Base-by-base conservation (phyloP, 163 green algal genomes). In the Coccomyxa subellipsoidea region DNA sequence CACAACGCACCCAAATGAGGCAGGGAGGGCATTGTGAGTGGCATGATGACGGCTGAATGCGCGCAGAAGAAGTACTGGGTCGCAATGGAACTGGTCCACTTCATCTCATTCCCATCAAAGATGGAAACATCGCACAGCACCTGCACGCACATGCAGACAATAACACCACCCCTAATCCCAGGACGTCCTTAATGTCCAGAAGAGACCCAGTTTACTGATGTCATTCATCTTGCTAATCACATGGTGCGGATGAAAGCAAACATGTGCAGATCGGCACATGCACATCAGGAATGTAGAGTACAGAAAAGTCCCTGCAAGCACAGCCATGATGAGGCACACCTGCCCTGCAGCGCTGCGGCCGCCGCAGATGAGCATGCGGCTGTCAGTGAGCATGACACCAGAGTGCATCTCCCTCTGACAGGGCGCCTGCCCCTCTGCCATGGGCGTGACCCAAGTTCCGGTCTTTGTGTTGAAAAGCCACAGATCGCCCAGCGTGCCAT, bases 381-480 rank as follows among this genome's bases (percentile, higher is more conserved):
- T 76, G 32, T 84, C 80, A 76, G 78, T 75, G 25, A 79, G 38
- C 80, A 84, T 84, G 10, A 70, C 80, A 70, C 80, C 80, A 27
- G 69, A 79, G 47, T 84, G 80, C 80, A 84, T 84, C 39, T 84
- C 80, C 23, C 80, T 69, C 7, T 69, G 35, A 10, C 37, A 53
- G 23, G 80, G 80, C 12, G 71, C 36, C 0, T 76, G n/a, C 12
- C 80, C 80, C 31, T 75, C 29, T 34, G 80, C 36, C 7, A 39
- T n/a, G n/a, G 70, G 69, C 25, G 76, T 54, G 8, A 75, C 40
- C 80, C 80, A 84, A 23, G 66, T 73, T 29, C 78, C 59, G 32
- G 87, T 75, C 38, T 69, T 54, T 29, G 85, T 79, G 83, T 94
- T 89, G 85, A 92, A 93, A 29, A 92, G 25, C 92, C 92, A 95